Evolutionary conservation across 2,329 filamentous ascomycete species (phyloP).

Genomic region (Fusarium compactum): DNA sequence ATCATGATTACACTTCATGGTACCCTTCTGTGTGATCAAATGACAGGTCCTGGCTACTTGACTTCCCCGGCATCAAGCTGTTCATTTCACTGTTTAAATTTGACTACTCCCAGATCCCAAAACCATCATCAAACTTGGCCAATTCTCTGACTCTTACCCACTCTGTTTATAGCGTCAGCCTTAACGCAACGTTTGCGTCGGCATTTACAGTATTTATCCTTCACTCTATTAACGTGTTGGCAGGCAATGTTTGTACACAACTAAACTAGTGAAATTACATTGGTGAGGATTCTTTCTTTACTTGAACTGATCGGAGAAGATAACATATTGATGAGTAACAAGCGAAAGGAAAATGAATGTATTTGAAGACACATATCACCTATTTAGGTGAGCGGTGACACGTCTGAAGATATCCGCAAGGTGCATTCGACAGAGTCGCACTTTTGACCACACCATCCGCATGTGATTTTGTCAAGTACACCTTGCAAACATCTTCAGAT

Average conservation of each 20-base stretch:
- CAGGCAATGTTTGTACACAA: not conserved
- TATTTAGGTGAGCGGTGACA: not conserved
- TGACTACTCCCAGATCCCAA: not conserved
- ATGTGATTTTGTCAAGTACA: not conserved
- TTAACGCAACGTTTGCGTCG: not conserved
- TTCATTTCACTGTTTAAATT: not conserved
- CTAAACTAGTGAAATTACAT: not conserved
- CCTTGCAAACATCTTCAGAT: not conserved
- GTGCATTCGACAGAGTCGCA: not conserved
- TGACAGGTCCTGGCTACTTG: not conserved
- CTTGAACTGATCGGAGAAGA: too few relatives aligned
- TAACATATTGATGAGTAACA: fast-evolving
- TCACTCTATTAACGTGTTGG: not conserved
- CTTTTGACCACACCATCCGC: fast-evolving
- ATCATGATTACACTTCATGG: not conserved
- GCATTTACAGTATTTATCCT: not conserved
- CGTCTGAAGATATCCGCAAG: not conserved
- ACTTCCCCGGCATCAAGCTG: not conserved
- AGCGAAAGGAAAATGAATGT: fast-evolving
- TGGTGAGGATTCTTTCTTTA: too few relatives aligned
- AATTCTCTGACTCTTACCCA: not conserved
- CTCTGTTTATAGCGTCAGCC: fast-evolving
- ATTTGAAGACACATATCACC: not conserved
- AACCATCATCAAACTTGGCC: not conserved
- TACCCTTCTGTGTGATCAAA: not conserved